A percentile compares a stretch with the other conserved stretches of the same genome.
These are phyloP conservation scores for Zygosaccharomyces pseudorouxii DNA, from an alignment of 805 yeast genomes.

Conservation along the genomic window DNA sequence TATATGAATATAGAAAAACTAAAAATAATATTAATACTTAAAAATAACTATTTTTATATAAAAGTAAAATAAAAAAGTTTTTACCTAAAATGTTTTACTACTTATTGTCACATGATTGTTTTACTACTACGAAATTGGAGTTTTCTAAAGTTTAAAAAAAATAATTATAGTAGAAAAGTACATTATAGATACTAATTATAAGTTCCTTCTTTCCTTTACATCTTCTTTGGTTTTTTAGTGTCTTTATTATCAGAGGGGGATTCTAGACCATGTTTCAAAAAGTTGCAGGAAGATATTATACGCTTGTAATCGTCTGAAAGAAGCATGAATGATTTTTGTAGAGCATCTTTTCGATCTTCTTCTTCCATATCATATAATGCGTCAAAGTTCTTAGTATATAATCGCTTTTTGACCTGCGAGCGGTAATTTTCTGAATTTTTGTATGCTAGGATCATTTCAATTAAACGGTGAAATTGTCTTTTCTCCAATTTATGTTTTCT, in stretches of 20 bases:
- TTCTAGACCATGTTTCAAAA: conserved; percentile 5
- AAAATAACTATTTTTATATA: no score
- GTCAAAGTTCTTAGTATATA: conserved; percentile 76
- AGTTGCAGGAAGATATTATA: conserved; percentile 32
- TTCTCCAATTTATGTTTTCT: conserved; percentile 55
- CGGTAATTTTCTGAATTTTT: conserved; percentile 41
- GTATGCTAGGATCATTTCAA: conserved; percentile 63
- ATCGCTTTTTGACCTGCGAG: conserved; percentile 63
- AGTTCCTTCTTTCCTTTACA: not conserved
- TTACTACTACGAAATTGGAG: no score
- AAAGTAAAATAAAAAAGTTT: no score
- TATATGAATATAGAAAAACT: not conserved
- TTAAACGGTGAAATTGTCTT: conserved; percentile 70
- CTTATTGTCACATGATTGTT: no score
- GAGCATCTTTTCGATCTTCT: conserved; percentile 60
- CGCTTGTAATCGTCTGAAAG: conserved; percentile 68
- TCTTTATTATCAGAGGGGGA: not conserved
- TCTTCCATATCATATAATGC: conserved; percentile 62
- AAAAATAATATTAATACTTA: not conserved
- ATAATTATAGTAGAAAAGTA: no score
- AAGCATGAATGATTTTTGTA: conserved; percentile 68
- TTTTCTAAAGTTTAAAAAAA: no score
- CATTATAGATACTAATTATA: not conserved
- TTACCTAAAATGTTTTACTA: no score
- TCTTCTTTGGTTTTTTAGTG: not conserved